phyloP scores from a whole-genome alignment of 2,329 filamentous ascomycete genomes.

The Ophiostoma pallidulum region DNA sequence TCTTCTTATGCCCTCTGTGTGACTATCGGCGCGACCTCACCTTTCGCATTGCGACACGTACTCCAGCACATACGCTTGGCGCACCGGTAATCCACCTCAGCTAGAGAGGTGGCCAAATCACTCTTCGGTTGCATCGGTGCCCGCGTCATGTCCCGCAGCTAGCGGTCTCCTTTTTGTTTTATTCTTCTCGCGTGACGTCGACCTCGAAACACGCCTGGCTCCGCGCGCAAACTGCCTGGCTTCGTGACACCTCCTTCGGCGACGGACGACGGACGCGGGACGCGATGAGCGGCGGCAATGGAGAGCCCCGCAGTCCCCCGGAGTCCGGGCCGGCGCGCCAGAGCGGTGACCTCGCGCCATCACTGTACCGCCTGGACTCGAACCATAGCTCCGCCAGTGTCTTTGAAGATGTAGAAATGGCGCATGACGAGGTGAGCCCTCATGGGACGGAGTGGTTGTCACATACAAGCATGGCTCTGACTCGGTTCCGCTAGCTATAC shows the following conservation, averaged over 20 bases:
- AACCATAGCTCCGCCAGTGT: conserved; percentile 71
- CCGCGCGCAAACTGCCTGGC: not conserved
- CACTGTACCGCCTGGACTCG: conserved; percentile 55
- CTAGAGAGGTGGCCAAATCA: too few species aligned
- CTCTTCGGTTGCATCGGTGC: too few species aligned
- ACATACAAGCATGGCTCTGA: not conserved
- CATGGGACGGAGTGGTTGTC: not conserved
- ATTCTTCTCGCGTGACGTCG: not conserved
- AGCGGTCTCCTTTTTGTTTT: not conserved
- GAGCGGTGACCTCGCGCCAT: not conserved
- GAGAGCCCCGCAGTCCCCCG: conserved; percentile 7
- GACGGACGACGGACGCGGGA: not conserved
- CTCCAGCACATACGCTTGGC: not conserved
- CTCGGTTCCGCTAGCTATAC: conserved; percentile 50
- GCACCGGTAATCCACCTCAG: not conserved
- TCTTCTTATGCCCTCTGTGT: not conserved
- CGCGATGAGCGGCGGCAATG: conserved; percentile 8
- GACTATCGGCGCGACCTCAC: not conserved
- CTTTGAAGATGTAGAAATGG: conserved; percentile 97
- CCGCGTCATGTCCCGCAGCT: conserved; percentile 4
- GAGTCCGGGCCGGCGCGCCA: not conserved
- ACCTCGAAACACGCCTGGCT: not conserved
- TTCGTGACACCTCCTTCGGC: not conserved
- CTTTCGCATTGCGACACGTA: not conserved
- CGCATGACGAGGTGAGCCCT: conserved; percentile 75